These are phyloP conservation scores for Colletotrichum simmondsii DNA, from an alignment of 2,329 filamentous ascomycete species.

Conservation along the genomic window DNA sequence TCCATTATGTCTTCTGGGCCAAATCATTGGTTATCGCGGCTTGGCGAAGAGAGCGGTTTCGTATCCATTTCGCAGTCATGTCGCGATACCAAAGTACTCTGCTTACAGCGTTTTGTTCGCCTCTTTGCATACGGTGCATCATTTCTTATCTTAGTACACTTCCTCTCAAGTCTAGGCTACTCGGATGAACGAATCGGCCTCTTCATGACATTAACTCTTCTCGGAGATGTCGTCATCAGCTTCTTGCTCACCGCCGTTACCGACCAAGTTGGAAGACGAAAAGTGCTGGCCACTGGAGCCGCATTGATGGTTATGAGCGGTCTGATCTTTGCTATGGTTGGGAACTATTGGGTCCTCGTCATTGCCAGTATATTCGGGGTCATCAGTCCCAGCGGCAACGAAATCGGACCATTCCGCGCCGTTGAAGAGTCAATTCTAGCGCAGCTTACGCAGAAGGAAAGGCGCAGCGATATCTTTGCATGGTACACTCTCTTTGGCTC, in stretches of 20 bases:
- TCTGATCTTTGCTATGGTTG: conserved; percentile 61
- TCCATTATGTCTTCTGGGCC: conserved; percentile 14
- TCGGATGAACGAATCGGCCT: conserved; percentile 65
- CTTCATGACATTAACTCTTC: conserved; percentile 74
- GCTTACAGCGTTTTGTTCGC: conserved; percentile 68
- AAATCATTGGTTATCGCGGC: conserved; percentile 15
- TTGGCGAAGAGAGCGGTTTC: conserved; percentile 55
- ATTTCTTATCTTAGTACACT: conserved; percentile 67
- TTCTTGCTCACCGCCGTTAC: conserved; percentile 68
- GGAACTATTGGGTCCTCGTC: conserved; percentile 69
- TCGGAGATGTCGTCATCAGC: conserved; percentile 69
- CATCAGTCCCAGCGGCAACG: conserved; percentile 70
- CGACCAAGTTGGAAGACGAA: conserved; percentile 65
- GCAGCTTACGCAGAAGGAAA: conserved; percentile 59
- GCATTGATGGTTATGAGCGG: conserved; percentile 67
- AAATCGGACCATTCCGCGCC: conserved; percentile 72
- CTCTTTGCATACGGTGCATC: conserved; percentile 72
- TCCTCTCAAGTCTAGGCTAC: conserved; percentile 61
- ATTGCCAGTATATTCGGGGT: conserved; percentile 69
- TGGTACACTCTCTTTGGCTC: conserved; percentile 71
- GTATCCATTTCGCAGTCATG: conserved; percentile 52
- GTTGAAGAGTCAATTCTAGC: conserved; percentile 71
- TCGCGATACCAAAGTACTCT: conserved; percentile 67
- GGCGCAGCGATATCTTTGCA: conserved; percentile 67
- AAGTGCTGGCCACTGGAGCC: conserved; percentile 65